Percentiles rank a stretch among this genome's conserved stretches.
Conservation (phyloP, 371 early-diverging fungal genomes). For the Syncephalastrum contaminatum region DNA sequence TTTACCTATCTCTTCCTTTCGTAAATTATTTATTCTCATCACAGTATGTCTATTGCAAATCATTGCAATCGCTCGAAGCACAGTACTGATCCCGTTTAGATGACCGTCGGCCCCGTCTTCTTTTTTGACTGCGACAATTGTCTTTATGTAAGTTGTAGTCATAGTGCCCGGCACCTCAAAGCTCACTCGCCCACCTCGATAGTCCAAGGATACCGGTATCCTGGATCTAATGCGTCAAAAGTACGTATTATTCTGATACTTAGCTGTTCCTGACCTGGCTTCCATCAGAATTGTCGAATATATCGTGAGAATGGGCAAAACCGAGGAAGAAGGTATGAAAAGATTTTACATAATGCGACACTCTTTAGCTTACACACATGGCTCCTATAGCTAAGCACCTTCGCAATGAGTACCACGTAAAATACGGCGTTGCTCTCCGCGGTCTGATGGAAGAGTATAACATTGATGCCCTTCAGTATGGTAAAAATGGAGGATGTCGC, state of each 20-base stretch:
- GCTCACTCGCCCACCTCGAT: neutral
- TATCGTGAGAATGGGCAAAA: constrained; percentile 50
- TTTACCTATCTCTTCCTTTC: too few relatives aligned
- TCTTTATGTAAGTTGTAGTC: constrained; percentile 54
- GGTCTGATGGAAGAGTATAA: constrained; percentile 71
- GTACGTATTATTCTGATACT: constrained; percentile 20
- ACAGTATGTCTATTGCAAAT: too few relatives aligned
- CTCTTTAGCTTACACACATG: neutral
- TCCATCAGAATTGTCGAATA: constrained; percentile 52
- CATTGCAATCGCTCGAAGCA: too few relatives aligned
- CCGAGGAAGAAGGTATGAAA: constrained; percentile 39
- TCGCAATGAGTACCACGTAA: constrained; percentile 56
- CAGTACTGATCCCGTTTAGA: too few relatives aligned
- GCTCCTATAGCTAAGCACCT: constrained; percentile 39
- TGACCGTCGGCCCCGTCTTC: constrained; percentile 47
- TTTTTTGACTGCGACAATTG: constrained; percentile 88
- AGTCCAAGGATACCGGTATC: constrained; percentile 58
- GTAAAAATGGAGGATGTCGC: constrained; percentile 16
- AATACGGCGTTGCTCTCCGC: constrained; percentile 80
- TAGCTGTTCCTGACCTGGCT: neutral
- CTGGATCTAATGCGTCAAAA: constrained; percentile 59
- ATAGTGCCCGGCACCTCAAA: neutral
- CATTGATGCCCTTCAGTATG: constrained; percentile 65
- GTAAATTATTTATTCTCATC: too few relatives aligned
- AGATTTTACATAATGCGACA: neutral